Conservation (phyloP, 129 eudicot genomes). For the Escallonia herrerae region DNA sequence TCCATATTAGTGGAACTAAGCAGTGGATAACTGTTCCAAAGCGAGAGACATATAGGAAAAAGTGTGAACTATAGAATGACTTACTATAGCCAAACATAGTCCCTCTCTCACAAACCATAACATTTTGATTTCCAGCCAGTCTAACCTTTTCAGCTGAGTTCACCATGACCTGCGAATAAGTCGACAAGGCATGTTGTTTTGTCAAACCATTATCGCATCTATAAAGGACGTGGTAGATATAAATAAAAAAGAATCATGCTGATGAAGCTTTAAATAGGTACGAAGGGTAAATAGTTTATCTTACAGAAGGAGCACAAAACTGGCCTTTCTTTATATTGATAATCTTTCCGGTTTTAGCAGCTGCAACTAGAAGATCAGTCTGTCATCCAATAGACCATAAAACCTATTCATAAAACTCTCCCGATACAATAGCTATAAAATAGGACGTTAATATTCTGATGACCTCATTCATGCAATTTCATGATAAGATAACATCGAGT, state of each 20-base stretch:
- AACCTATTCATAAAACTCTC: slow-evolving; percentile 3
- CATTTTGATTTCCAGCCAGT: slow-evolving; percentile 90
- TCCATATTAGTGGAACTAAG: no score
- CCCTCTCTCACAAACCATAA: slow-evolving; percentile 99
- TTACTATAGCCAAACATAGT: slow-evolving; percentile 99
- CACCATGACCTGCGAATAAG: slow-evolving; percentile 61
- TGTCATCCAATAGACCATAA: slow-evolving; percentile 18
- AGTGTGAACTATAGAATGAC: slow-evolving; percentile 8
- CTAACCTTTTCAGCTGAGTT: slow-evolving; percentile 95
- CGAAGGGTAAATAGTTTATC: slow-evolving; percentile 15
- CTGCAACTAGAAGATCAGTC: slow-evolving; percentile 98
- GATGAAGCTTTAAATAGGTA: no score
- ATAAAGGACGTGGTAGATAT: no score
- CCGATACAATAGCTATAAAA: neutral
- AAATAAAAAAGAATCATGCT: no score
- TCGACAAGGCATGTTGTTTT: no score
- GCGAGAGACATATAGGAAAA: slow-evolving; percentile 5
- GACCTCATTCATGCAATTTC: slow-evolving; percentile 2
- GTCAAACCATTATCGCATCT: no score
- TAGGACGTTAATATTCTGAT: neutral
- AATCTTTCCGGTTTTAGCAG: slow-evolving; percentile 88
- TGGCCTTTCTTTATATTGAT: slow-evolving; percentile 95
- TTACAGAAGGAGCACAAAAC: slow-evolving; percentile 88
- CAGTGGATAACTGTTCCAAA: neutral
- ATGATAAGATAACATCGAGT: slow-evolving; percentile 1